A percentile compares a stretch with the other conserved stretches of the same genome.
phyloP scores from a whole-genome alignment of 805 yeast genomes.

The Candida awuae region DNA sequence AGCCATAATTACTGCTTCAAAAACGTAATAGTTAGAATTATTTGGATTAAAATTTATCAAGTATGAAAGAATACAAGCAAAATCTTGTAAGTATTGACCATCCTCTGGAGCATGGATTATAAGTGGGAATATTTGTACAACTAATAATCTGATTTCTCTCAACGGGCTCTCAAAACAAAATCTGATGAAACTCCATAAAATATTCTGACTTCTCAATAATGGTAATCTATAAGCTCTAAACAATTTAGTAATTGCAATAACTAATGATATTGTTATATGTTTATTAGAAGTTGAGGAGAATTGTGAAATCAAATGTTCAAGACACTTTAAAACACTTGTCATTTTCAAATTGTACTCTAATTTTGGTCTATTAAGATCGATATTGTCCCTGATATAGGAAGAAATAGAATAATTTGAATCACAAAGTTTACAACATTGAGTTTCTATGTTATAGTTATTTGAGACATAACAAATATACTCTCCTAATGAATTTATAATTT shows the following conservation, averaged over 20 bases:
- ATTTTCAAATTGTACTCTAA: conserved; percentile 15
- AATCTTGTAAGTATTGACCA: conserved; percentile 34
- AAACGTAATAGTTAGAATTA: conserved; percentile 30
- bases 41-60: conserved; percentile 36
- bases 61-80: conserved; percentile 36
- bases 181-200: conserved; percentile 35
- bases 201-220: conserved; percentile 20
- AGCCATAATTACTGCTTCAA: conserved; percentile 51
- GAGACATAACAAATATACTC: conserved; percentile 35
- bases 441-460: conserved; percentile 29
- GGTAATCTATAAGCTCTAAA: conserved; percentile 50
- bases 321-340: conserved; percentile 21
- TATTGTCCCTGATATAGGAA: conserved; percentile 3
- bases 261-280: conserved; percentile 34
- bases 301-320: conserved; percentile 9
- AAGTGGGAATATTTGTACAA: conserved; percentile 44
- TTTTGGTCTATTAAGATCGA: conserved; percentile 27
- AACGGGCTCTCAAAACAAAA: conserved; percentile 33
- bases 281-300: conserved; percentile 15
- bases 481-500: conserved; percentile 33
- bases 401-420: conserved; percentile 16
- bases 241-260: conserved; percentile 40
- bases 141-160: conserved; percentile 49
- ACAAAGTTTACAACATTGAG: conserved; percentile 33
- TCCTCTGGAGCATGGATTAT: conserved; percentile 36